Evolutionary conservation across 2,329 filamentous ascomycete species (phyloP).

Genomic region (Aureobasidium subglaciale): DNA sequence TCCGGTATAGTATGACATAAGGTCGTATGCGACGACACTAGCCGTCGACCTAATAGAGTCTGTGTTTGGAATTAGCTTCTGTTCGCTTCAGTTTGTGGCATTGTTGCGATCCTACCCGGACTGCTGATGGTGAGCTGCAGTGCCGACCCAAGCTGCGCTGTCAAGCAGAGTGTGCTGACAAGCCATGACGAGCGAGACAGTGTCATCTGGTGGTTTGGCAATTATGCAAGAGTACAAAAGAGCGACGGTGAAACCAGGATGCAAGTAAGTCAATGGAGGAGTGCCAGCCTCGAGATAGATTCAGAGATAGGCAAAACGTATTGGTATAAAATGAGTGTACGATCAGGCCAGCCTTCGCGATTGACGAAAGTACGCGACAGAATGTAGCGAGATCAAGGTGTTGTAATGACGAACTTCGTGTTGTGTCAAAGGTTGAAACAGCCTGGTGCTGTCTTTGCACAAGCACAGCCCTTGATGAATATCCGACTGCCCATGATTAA

Average conservation of each 20-base stretch:
- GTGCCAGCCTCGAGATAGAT: neutral
- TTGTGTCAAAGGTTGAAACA: conserved; percentile 1
- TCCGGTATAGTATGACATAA: conserved; percentile 31
- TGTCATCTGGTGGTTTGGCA: neutral
- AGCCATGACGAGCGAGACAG: conserved; percentile 1
- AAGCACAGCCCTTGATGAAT: conserved; percentile 7
- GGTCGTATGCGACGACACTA: conserved; percentile 24
- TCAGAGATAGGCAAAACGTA: neutral
- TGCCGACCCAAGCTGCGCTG: conserved; percentile 3
- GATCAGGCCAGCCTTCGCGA: neutral
- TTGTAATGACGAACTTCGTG: conserved; percentile 9
- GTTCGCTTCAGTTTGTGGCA: neutral
- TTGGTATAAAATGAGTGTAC: neutral
- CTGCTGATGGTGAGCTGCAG: conserved; percentile 4
- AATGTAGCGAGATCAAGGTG: neutral
- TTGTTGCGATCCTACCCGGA: neutral
- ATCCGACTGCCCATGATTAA: neutral
- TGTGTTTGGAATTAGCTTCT: neutral
- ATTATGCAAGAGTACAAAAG: neutral
- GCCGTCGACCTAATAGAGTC: conserved; percentile 27
- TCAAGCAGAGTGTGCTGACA: neutral
- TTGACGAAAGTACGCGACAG: neutral
- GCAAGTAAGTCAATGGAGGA: neutral
- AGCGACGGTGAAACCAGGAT: neutral
- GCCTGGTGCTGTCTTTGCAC: neutral